A percentile compares a stretch with the other conserved stretches of the same genome.
These are phyloP conservation scores for Sonneratia caseolaris DNA, from an alignment of 345 rosid genomes.

Conservation along the genomic window DNA sequence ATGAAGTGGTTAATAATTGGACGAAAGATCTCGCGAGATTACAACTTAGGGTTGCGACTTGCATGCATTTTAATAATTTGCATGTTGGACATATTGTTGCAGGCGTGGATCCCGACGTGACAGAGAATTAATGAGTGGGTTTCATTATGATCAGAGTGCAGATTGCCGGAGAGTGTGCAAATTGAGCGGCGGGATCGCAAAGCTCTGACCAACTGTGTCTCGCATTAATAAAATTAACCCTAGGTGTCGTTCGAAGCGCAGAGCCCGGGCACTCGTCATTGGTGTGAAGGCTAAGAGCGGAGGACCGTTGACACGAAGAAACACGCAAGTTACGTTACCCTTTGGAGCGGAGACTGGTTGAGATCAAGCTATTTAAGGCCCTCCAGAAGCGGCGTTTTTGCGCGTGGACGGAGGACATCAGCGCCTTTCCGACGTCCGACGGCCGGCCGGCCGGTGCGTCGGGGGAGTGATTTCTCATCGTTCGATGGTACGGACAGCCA, in stretches of 20 bases:
- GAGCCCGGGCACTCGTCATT: too few relatives aligned
- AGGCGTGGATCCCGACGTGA: not conserved
- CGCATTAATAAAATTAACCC: not conserved
- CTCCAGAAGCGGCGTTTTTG: not conserved
- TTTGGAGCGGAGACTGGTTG: not conserved
- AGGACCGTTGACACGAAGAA: too few relatives aligned
- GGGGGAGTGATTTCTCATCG: not conserved
- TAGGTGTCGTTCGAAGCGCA: not conserved
- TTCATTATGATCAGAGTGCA: too few relatives aligned
- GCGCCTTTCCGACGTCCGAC: not conserved
- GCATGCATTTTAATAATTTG: not conserved
- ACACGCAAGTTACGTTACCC: too few relatives aligned
- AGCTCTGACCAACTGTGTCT: not conserved
- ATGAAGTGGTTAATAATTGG: not conserved
- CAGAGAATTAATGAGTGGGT: not conserved
- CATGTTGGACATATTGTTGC: not conserved
- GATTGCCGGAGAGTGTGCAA: not conserved
- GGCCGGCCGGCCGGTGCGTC: not conserved
- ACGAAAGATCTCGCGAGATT: not conserved
- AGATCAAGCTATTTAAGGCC: not conserved
- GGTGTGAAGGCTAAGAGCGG: too few relatives aligned
- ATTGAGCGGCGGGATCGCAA: not conserved
- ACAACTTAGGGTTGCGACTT: not conserved
- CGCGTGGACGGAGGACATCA: not conserved
- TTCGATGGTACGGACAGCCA: not conserved